These are phyloP conservation scores for Aspergillus glaucus DNA, from an alignment of 2,329 filamentous ascomycete genomes.

Conservation along the genomic window DNA sequence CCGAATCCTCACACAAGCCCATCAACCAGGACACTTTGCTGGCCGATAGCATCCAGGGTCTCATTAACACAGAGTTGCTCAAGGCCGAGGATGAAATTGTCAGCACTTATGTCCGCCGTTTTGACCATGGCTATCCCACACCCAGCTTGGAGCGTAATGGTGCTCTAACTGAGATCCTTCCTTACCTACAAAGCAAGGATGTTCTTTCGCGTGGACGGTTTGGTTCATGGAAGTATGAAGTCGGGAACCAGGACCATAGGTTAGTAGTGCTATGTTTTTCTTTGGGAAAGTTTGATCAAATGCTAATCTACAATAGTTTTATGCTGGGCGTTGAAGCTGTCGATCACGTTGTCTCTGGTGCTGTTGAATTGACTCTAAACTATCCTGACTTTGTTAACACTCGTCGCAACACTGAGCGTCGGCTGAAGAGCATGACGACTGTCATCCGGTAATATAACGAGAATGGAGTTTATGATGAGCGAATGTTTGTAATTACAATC, in stretches of 20 bases:
- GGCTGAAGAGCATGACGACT: slow-evolving; percentile 31
- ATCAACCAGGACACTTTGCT: slow-evolving; percentile 80
- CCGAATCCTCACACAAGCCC: slow-evolving; percentile 90
- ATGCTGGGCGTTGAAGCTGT: slow-evolving; percentile 94
- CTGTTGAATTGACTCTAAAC: slow-evolving; percentile 87
- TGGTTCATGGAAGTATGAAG: slow-evolving; percentile 96
- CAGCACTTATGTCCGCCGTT: slow-evolving; percentile 94
- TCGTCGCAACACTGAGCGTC: slow-evolving; percentile 56
- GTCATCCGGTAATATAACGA: neutral
- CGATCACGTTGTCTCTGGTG: slow-evolving; percentile 81
- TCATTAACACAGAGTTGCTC: slow-evolving; percentile 97
- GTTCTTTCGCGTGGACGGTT: slow-evolving; percentile 96
- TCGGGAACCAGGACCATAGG: slow-evolving; percentile 93
- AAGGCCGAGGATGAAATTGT: slow-evolving; percentile 87
- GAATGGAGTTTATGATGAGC: no score
- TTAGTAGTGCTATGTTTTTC: neutral
- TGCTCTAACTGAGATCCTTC: slow-evolving; percentile 84
- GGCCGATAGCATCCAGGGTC: slow-evolving; percentile 85
- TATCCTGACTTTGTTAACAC: slow-evolving; percentile 93
- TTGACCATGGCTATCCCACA: slow-evolving; percentile 97
- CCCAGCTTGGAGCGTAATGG: slow-evolving; percentile 92
- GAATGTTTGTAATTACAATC: no score
- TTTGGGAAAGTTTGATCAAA: neutral
- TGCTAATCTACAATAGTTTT: slow-evolving; percentile 45
- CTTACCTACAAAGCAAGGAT: slow-evolving; percentile 81